These are phyloP conservation scores for Epichloe gansuensis DNA, from an alignment of 2,329 filamentous ascomycete genomes.

Conservation along the genomic window DNA sequence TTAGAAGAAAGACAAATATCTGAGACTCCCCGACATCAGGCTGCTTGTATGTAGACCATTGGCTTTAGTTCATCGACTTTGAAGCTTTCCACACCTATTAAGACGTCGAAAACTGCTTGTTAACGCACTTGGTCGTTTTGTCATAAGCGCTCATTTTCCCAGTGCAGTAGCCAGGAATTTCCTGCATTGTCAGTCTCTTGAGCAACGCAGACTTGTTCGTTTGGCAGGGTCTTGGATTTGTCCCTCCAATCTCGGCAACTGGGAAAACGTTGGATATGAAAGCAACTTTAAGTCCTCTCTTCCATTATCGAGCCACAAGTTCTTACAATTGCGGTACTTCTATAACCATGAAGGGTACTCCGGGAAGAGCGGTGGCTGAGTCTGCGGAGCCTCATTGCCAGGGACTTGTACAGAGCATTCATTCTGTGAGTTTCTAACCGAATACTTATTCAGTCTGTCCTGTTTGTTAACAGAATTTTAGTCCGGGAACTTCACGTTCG, in stretches of 20 bases:
- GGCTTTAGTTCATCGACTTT: not conserved
- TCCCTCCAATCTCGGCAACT: not conserved
- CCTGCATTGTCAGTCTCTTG: not conserved
- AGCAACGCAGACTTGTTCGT: not conserved
- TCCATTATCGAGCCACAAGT: not conserved
- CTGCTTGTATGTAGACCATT: not conserved
- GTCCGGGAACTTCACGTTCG: not conserved
- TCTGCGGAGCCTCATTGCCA: not conserved
- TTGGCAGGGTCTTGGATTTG: no score
- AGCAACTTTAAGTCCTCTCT: not conserved
- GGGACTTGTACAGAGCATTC: not conserved
- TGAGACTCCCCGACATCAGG: not conserved
- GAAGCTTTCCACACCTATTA: not conserved
- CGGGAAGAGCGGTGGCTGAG: not conserved
- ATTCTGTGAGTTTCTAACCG: not conserved
- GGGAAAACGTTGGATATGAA: not conserved
- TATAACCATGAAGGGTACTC: not conserved
- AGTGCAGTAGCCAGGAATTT: not conserved
- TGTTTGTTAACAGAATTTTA: not conserved
- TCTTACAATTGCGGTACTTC: not conserved
- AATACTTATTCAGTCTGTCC: no score
- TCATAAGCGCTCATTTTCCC: not conserved
- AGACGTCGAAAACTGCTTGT: not conserved
- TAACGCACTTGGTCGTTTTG: not conserved
- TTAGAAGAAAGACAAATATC: conserved; percentile 1